Conservation (phyloP, 2,329 filamentous ascomycete species). For the Sclerotinia sclerotiorum region DNA sequence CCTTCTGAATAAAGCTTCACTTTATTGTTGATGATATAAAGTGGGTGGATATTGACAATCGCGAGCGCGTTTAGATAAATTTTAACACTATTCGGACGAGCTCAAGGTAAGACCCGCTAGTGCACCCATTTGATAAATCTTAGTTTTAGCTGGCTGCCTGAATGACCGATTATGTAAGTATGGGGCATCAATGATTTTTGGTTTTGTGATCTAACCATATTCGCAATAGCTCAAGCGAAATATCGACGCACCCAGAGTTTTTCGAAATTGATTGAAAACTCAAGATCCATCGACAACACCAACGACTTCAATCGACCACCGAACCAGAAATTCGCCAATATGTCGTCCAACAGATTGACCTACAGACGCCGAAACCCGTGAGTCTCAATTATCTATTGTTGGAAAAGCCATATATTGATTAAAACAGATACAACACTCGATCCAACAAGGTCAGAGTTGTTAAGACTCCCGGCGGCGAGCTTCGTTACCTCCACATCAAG, state of each 20-base stretch:
- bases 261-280: slow-evolving; percentile 15
- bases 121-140: slow-evolving; percentile 7
- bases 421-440: slow-evolving; percentile 86
- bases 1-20: slow-evolving; percentile 20
- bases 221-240: slow-evolving; percentile 21
- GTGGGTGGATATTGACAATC: slow-evolving; percentile 15
- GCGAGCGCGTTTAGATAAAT: slow-evolving; percentile 22
- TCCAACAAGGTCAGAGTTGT: slow-evolving; percentile 95
- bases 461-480: slow-evolving; percentile 94
- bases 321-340: slow-evolving; percentile 44
- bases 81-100: slow-evolving; percentile 13
- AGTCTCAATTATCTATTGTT: slow-evolving; percentile 40
- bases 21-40: slow-evolving; percentile 21
- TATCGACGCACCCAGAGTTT: slow-evolving; percentile 20
- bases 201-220: slow-evolving; percentile 12
- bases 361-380: slow-evolving; percentile 73
- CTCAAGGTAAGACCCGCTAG: slow-evolving; percentile 21
- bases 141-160: slow-evolving; percentile 14
- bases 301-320: slow-evolving; percentile 40
- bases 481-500: slow-evolving; percentile 98
- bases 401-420: slow-evolving; percentile 27
- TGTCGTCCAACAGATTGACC: slow-evolving; percentile 52
- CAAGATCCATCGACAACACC: slow-evolving; percentile 25
- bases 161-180: neutral
- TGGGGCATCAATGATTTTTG: neutral